Evolutionary conservation across 2,329 filamentous ascomycete species (phyloP), one percentile per base, ranked within the genome.

Genomic region (Colletotrichum simmondsii): DNA sequence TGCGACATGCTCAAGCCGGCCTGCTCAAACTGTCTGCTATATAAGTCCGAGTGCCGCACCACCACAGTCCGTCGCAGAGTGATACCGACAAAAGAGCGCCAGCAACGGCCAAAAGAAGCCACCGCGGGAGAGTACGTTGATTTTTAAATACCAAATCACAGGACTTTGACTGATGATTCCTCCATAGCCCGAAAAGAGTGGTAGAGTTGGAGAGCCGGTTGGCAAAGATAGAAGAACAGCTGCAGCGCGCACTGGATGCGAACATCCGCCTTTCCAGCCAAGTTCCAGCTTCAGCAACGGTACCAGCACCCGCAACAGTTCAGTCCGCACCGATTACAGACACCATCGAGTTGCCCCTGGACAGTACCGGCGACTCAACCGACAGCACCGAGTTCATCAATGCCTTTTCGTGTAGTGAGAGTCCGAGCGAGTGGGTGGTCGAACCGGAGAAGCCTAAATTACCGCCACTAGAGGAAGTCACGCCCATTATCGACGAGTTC

Each of bases 21-120:
- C 10, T 86, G 85, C 71, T 85, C 84, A 1, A 86, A 86, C 56
- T 86, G 84, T 57, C 76, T 79, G 8, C 76, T 85, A 4, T 86
- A 86, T 73, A 80, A 80, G n/a, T 78, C 84, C 4, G 76, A 80
- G n/a, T 86, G 84, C 73, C 75, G 74, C 30, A 82, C 80, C 3
- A 82, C 80, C 1, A 70, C 70, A 2, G 68, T 80, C 42, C 78
- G 79, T 24, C 77, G 77, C n/a, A 77, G 78, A 56, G 56, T 73
- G 32, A 66, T 60, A 24, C 75, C 74, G n/a, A 66, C 65, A 11
- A 77, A 73, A 49, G 58, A 65, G 24, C 46, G 54, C 24, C 32
- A 46, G 37, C 73, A 67, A 35, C 75, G 72, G 24, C 67, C 68
- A 3, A 77, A 73, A 58, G 49, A 54, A 22, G 24, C 4, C 6